phyloP scores from a whole-genome alignment of 2,329 filamentous ascomycete genomes.

The Paecilomyces niveus region DNA sequence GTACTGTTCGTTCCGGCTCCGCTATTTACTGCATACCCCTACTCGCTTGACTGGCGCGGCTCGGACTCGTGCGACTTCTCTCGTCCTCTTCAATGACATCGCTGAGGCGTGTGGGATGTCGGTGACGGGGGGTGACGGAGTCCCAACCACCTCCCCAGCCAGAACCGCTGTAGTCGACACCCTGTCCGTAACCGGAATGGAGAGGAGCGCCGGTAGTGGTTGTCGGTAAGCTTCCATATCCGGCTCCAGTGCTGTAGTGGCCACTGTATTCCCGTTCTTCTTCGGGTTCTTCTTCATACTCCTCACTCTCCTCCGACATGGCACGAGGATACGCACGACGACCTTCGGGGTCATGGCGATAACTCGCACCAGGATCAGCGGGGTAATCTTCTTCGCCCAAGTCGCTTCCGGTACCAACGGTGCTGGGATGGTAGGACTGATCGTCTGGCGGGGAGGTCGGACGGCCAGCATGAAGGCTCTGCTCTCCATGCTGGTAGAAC shows the following conservation, averaged over 20 bases:
- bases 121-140: slow-evolving; percentile 62
- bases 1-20: not conserved
- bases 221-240: slow-evolving; percentile 17
- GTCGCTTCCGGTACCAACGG: slow-evolving; percentile 46
- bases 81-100: slow-evolving; percentile 86
- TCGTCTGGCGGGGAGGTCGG: slow-evolving; percentile 42
- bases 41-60: slow-evolving; percentile 59
- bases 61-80: slow-evolving; percentile 58
- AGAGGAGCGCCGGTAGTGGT: slow-evolving; percentile 18
- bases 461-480: slow-evolving; percentile 23
- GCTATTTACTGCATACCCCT: slow-evolving; percentile 23
- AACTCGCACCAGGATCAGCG: slow-evolving; percentile 55
- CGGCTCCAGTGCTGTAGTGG: slow-evolving; percentile 29
- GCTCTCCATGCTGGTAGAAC: slow-evolving; percentile 32
- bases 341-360: slow-evolving; percentile 55
- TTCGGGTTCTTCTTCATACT: slow-evolving; percentile 44
- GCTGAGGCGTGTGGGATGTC: slow-evolving; percentile 80
- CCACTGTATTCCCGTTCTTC: slow-evolving; percentile 44
- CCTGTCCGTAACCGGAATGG: slow-evolving; percentile 24
- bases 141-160: slow-evolving; percentile 71
- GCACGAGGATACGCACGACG: slow-evolving; percentile 47
- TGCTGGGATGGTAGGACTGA: slow-evolving; percentile 42
- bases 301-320: slow-evolving; percentile 46
- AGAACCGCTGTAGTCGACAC: slow-evolving; percentile 59
- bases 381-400: slow-evolving; percentile 65